Percentiles rank a stretch among this genome's conserved stretches.
phyloP scores from a whole-genome alignment of 2,329 filamentous ascomycete genomes.

The Ceratocystis ficicola region DNA sequence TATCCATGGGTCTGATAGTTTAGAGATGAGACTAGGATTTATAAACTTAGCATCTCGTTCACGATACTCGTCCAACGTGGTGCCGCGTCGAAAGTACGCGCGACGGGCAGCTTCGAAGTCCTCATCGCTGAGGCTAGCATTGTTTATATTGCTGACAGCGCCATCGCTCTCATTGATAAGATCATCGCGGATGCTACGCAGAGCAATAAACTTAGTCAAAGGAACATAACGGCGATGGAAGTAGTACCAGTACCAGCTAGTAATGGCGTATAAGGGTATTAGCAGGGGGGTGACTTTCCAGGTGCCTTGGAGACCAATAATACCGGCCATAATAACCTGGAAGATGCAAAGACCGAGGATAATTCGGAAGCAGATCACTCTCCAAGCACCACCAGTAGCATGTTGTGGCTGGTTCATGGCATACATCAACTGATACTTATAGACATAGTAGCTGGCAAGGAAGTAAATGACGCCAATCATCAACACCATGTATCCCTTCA shows the following conservation, averaged over 20 bases:
- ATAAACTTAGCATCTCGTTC: conserved; percentile 60
- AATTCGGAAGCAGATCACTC: conserved; percentile 88
- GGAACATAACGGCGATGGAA: conserved; percentile 74
- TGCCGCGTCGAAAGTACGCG: conserved; percentile 41
- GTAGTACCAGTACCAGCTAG: conserved; percentile 80
- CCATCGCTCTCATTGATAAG: conserved; percentile 31
- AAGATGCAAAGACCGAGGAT: conserved; percentile 79
- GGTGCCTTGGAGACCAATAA: conserved; percentile 62
- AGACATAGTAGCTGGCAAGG: conserved; percentile 69
- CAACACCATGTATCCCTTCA: conserved; percentile 66
- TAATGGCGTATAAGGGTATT: conserved; percentile 62
- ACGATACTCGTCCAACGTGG: conserved; percentile 59
- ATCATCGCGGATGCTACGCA: conserved; percentile 62
- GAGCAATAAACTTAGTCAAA: conserved; percentile 80
- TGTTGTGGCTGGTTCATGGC: conserved; percentile 97
- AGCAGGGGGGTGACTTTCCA: conserved; percentile 62
- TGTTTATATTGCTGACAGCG: conserved; percentile 25
- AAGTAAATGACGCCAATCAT: conserved; percentile 77
- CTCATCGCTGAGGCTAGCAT: not conserved
- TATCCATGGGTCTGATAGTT: conserved; percentile 62
- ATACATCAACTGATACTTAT: conserved; percentile 96
- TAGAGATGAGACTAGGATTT: conserved; percentile 60
- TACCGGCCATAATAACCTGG: conserved; percentile 79
- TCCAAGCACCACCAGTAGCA: conserved; percentile 86
- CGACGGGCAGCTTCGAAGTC: conserved; percentile 24